Evolutionary conservation across 495 filamentous ascomycete species (phyloP), one percentile per base, ranked within the genome.

Genomic region (Aspergillus cavernicola): DNA sequence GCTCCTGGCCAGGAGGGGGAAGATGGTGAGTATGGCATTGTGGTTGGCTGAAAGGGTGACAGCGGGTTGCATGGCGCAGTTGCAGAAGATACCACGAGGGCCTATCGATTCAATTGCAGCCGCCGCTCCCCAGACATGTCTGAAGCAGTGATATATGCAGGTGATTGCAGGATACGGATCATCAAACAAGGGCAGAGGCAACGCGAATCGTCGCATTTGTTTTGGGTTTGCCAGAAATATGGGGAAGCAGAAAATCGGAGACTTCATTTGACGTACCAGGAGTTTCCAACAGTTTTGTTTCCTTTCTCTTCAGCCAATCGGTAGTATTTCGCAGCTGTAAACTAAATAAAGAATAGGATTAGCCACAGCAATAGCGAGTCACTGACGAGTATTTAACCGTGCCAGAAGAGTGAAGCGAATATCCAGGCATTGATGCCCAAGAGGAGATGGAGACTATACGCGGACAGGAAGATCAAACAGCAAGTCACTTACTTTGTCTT

Each of bases 231-330:
- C 32, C 32, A 52, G 18, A 53, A 31, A 48, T 19, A 46, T 52
- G 53, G 45, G 28, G 33, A 50, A 48, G 41, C 44, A 28, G 26
- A 20, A 44, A 43, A 22, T 13, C 35, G 28, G 18, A 15, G 26
- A 44, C 15, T 33, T 46, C 16, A 19, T 42, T 23, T 44, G 47
- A 79, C 89, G 74, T 85, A 97, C 93, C 93, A 98, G 45, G 89
- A 89, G 73, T 97, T 98, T 28, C 93, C 93, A 52, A 97, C 75
- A 37, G 83, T 89, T 74, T 95, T 96, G 66, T 82, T 86, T 33
- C 93, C 93, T 59, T 85, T 87, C 62, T 88, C 70, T 73, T 98
- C 93, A 32, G 93, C 93, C 58, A 91, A 80, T 58, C 92, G 90
- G 68, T 96, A 91, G 73, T 96, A 97, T 76, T 87, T 88, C 52